Conservation (phyloP, 2,329 filamentous ascomycete species). For the Penicillium sp. region DNA sequence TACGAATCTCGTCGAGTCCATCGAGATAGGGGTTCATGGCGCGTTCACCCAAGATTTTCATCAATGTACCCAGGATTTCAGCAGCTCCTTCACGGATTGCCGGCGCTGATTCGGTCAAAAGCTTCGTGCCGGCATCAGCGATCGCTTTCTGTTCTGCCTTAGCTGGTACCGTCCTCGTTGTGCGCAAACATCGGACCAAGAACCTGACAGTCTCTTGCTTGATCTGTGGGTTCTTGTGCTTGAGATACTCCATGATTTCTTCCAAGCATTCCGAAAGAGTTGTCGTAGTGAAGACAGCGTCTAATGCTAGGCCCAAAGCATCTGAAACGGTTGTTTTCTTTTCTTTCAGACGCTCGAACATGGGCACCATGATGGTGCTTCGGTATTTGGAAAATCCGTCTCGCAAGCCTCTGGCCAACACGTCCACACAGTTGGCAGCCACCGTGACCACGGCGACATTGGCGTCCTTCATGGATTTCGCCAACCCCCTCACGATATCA, state of each 20-base stretch:
- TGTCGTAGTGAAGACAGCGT: slow-evolving; percentile 66
- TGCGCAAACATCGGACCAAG: slow-evolving; percentile 80
- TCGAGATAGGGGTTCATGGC: slow-evolving; percentile 92
- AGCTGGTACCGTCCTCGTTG: slow-evolving; percentile 76
- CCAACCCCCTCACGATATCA: slow-evolving; percentile 78
- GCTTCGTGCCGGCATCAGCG: slow-evolving; percentile 84
- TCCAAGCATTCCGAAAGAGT: slow-evolving; percentile 83
- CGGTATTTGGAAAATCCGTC: slow-evolving; percentile 78
- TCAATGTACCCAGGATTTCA: slow-evolving; percentile 87
- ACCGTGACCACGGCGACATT: slow-evolving; percentile 93
- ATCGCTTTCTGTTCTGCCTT: slow-evolving; percentile 82
- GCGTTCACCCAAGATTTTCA: slow-evolving; percentile 98
- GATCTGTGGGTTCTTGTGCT: slow-evolving; percentile 95
- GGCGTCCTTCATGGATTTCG: slow-evolving; percentile 98
- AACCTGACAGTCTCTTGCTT: slow-evolving; percentile 96
- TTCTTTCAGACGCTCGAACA: slow-evolving; percentile 94
- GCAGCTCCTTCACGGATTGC: slow-evolving; percentile 83
- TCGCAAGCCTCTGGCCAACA: slow-evolving; percentile 80
- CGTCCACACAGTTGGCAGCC: slow-evolving; percentile 88
- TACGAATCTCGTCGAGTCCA: slow-evolving; percentile 90
- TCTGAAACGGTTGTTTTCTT: slow-evolving; percentile 91
- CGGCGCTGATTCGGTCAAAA: slow-evolving; percentile 85
- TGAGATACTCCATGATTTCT: slow-evolving; percentile 79
- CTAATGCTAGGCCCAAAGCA: slow-evolving; percentile 79
- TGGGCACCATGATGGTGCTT: slow-evolving; percentile 75